phyloP scores from a whole-genome alignment of 768 basidiomycete genomes.

The Kwoniella botswanensis region DNA sequence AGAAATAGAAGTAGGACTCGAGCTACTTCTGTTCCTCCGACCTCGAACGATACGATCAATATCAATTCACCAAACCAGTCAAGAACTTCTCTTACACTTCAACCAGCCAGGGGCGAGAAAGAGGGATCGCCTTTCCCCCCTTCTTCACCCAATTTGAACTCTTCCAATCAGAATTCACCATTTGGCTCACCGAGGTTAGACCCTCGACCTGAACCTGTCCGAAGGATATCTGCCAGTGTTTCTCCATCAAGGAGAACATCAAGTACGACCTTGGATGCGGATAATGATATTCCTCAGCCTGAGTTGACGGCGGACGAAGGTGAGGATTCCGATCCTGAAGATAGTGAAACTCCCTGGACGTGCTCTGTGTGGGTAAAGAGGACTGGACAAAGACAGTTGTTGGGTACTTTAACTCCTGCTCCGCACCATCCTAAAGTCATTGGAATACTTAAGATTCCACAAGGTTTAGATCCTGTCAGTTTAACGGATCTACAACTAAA shows the following conservation, averaged over 20 bases:
- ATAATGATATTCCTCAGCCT: not conserved
- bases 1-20: conserved; percentile 16
- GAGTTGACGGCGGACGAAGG: conserved; percentile 58
- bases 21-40: conserved; percentile 9
- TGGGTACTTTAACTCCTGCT: conserved; percentile 85
- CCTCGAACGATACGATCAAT: not conserved
- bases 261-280: not conserved
- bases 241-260: conserved; percentile 29
- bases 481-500: conserved; percentile 58
- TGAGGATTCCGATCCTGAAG: conserved; percentile 90
- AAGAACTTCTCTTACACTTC: conserved; percentile 19
- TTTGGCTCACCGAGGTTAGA: conserved; percentile 31
- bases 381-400: conserved; percentile 61
- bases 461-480: conserved; percentile 81
- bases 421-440: conserved; percentile 97
- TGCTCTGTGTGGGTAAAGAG: conserved; percentile 63
- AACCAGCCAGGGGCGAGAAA: conserved; percentile 1
- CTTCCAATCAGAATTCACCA: conserved; percentile 6
- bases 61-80: conserved; percentile 17
- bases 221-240: conserved; percentile 31
- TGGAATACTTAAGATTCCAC: conserved; percentile 86
- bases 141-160: conserved; percentile 12
- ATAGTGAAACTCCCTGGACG: conserved; percentile 94
- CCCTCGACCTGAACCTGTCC: conserved; percentile 35
- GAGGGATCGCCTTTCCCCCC: conserved; percentile 21